phyloP scores from a whole-genome alignment of 2,329 filamentous ascomycete species.

The Thielaviopsis ethacetica region DNA sequence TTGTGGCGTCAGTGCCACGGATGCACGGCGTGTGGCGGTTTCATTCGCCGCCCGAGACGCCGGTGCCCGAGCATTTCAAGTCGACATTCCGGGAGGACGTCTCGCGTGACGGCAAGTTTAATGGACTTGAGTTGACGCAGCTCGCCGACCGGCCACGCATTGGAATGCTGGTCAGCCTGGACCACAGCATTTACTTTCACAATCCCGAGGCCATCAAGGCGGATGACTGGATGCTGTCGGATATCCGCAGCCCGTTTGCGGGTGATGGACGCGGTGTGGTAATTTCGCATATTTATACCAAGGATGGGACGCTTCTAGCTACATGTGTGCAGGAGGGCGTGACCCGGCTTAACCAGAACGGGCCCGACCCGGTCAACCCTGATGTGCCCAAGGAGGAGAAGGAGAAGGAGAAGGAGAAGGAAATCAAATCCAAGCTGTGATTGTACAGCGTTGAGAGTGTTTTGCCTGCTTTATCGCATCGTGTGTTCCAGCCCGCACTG shows the following conservation, averaged over 20 bases:
- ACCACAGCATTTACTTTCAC: conserved; percentile 58
- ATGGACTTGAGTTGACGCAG: conserved; percentile 27
- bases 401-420: conserved; percentile 1
- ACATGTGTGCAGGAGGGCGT: conserved; percentile 62
- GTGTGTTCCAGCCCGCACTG: neutral
- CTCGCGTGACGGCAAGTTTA: conserved; percentile 18
- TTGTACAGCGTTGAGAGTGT: neutral
- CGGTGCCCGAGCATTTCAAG: conserved; percentile 7
- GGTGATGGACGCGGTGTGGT: conserved; percentile 65
- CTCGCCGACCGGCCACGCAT: conserved; percentile 38
- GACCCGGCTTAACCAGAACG: conserved; percentile 6
- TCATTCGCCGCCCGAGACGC: conserved; percentile 31
- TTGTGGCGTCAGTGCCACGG: conserved; percentile 74
- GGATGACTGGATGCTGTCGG: conserved; percentile 64
- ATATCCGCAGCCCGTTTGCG: conserved; percentile 69
- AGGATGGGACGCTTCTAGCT: conserved; percentile 56
- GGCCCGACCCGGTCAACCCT: conserved; percentile 8
- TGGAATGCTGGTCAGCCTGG: conserved; percentile 74
- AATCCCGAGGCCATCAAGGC: conserved; percentile 40
- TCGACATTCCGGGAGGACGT: conserved; percentile 5
- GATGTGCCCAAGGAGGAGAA: conserved; percentile 16
- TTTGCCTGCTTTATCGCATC: neutral
- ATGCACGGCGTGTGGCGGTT: conserved; percentile 70
- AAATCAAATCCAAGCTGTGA: neutral
- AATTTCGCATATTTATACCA: conserved; percentile 54